phyloP scores from a whole-genome alignment of 2,329 filamentous ascomycete species.

The Lomentospora prolificans region DNA sequence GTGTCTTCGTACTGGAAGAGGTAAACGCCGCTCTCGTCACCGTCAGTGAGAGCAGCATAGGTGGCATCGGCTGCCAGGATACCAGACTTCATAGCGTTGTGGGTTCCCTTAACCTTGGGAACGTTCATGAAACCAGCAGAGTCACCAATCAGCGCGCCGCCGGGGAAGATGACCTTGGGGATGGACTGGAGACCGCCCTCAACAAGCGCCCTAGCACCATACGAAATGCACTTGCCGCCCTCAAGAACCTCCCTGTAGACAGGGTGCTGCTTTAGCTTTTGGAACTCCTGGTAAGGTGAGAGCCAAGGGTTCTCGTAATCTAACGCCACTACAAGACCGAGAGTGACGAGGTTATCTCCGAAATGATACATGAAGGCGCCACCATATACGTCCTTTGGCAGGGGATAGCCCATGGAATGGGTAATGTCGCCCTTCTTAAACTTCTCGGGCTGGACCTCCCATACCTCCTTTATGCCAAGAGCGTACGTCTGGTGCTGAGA shows the following conservation, averaged over 20 bases:
- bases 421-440: conserved; percentile 78
- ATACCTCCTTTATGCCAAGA: conserved; percentile 90
- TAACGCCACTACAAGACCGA: conserved; percentile 84
- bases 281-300: conserved; percentile 91
- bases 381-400: conserved; percentile 83
- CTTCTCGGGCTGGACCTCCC: conserved; percentile 90
- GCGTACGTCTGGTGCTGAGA: conserved; percentile 94
- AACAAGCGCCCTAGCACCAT: conserved; percentile 81
- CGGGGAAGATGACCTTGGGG: conserved; percentile 92
- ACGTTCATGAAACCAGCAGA: conserved; percentile 95
- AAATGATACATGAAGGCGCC: conserved; percentile 99
- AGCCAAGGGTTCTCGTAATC: conserved; percentile 97
- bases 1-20: conserved; percentile 89
- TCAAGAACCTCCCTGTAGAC: conserved; percentile 79
- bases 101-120: conserved; percentile 96
- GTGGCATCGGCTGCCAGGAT: conserved; percentile 93
- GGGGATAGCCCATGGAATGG: conserved; percentile 87
- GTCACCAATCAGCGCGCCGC: conserved; percentile 90
- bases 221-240: conserved; percentile 94
- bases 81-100: conserved; percentile 94
- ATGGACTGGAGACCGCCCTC: conserved; percentile 98
- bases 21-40: conserved; percentile 65
- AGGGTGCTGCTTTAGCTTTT: conserved; percentile 98
- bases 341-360: conserved; percentile 87
- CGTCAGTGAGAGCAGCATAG: conserved; percentile 59